Percentiles rank a stretch among this genome's conserved stretches.
phyloP scores from a whole-genome alignment of 495 filamentous ascomycete genomes.

The Podospora appendiculata region DNA sequence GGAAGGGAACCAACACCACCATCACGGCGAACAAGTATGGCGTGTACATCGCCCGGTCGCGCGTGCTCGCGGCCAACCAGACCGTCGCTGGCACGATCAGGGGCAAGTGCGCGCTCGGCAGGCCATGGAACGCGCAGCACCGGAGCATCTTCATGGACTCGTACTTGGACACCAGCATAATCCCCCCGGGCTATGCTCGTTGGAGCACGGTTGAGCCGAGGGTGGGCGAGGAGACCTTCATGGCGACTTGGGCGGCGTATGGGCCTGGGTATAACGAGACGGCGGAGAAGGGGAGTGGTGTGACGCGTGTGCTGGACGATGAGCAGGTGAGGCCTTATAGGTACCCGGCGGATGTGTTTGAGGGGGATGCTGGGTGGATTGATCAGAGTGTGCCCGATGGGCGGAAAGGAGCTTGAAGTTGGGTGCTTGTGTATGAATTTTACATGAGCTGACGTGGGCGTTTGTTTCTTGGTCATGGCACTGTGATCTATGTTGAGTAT shows the following conservation, averaged over 20 bases:
- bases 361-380: slow-evolving; percentile 48
- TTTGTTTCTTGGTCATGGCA: not conserved
- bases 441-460: not conserved
- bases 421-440: not conserved
- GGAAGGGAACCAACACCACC: slow-evolving; percentile 59
- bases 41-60: slow-evolving; percentile 47
- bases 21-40: slow-evolving; percentile 52
- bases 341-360: slow-evolving; percentile 47
- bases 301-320: slow-evolving; percentile 35
- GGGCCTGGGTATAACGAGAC: slow-evolving; percentile 50
- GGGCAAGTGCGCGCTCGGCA: too few relatives aligned
- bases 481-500: not conserved
- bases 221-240: slow-evolving; percentile 38
- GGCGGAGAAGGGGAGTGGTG: slow-evolving; percentile 31
- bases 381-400: slow-evolving; percentile 25
- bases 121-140: too few relatives aligned
- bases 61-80: too few relatives aligned
- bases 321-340: slow-evolving; percentile 34
- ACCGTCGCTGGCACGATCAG: too few relatives aligned
- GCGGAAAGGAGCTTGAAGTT: not conserved
- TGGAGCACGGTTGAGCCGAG: slow-evolving; percentile 37
- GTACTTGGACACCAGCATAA: slow-evolving; percentile 46
- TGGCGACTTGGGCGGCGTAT: slow-evolving; percentile 47
- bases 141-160: slow-evolving; percentile 20
- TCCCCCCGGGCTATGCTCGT: slow-evolving; percentile 44